phyloP scores from a whole-genome alignment of 768 basidiomycete species.

The Serendipita sp. region DNA sequence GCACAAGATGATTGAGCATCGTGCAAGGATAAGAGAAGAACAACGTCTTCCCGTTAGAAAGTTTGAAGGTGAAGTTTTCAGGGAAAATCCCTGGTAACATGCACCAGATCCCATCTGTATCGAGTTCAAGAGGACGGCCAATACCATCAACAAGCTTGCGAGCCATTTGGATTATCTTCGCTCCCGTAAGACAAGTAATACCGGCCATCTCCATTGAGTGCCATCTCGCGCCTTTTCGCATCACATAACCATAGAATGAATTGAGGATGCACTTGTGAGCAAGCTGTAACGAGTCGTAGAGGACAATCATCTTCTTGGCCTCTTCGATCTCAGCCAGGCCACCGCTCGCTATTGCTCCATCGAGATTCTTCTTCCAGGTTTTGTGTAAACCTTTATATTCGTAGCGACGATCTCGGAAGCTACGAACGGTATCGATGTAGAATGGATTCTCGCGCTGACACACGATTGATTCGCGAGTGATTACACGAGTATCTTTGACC shows the following conservation, averaged over 20 bases:
- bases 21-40: slow-evolving; percentile 93
- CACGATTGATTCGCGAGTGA: slow-evolving; percentile 84
- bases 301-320: slow-evolving; percentile 96
- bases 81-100: slow-evolving; percentile 98
- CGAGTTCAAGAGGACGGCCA: slow-evolving; percentile 88
- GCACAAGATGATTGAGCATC: slow-evolving; percentile 96
- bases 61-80: slow-evolving; percentile 92
- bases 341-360: slow-evolving; percentile 46
- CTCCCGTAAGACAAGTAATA: slow-evolving; percentile 94
- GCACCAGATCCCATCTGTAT: slow-evolving; percentile 99
- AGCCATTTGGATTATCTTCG: slow-evolving; percentile 98
- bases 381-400: slow-evolving; percentile 98
- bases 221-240: slow-evolving; percentile 98
- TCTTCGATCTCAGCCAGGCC: slow-evolving; percentile 81
- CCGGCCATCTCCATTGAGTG: slow-evolving; percentile 99
- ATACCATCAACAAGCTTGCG: slow-evolving; percentile 94
- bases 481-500: slow-evolving; percentile 91
- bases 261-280: slow-evolving; percentile 99
- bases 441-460: slow-evolving; percentile 98
- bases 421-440: slow-evolving; percentile 95
- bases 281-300: slow-evolving; percentile 95
- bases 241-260: slow-evolving; percentile 99
- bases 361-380: slow-evolving; percentile 98
- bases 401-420: slow-evolving; percentile 93
- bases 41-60: slow-evolving; percentile 72